Base-by-base conservation (phyloP, 2,329 filamentous ascomycete species). In the Aspergillus transmontanensis region DNA sequence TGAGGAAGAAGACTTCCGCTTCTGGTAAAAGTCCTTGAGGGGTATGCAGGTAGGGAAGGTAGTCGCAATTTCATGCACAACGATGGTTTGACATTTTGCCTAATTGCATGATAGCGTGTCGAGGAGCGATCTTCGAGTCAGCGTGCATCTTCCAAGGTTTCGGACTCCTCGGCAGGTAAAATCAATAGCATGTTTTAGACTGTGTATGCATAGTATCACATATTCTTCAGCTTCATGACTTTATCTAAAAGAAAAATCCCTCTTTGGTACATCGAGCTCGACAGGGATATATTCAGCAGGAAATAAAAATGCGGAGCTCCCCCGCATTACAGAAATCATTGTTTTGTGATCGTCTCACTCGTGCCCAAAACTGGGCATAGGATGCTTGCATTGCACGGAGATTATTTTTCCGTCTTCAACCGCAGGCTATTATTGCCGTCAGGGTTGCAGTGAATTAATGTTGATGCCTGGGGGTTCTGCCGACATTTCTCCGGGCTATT, bases 11-110 rank as follows among this genome's bases (percentile, higher is more conserved):
- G 23, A 3, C 45, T 62, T 46, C 64, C 53, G 36, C 14, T 62
- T 66, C 59, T 34, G 57, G 64, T 39, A 66, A 64, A 64, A 64
- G 48, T 57, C 64, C 62, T 60, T 62, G 64, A 61, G 64, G 62
- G 58, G 62, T 39, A 34, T 34, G 58, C 45, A 39, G 43, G 55
- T 51, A 32, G 30, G 26, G 34, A 39, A 21, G 16, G 12, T 28
- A 51, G 16, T 32, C 48, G 30, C 16, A 30, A 7, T 26, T 34
- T 3, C 39, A 45, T 43, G 43, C 23, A 28, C n/a, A 36, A 43
- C 54, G 23, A 23, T 46, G 34, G 45, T 19, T 46, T 36, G 26
- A 32, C 12, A 60, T 46, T 57, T 55, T 11, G 26, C 58, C 58
- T 45, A 50, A 26, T 41, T 57, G 51, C 53, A 60, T 57, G 57